phyloP scores from a whole-genome alignment of 768 basidiomycete species.

The Boletus rubropictus region DNA sequence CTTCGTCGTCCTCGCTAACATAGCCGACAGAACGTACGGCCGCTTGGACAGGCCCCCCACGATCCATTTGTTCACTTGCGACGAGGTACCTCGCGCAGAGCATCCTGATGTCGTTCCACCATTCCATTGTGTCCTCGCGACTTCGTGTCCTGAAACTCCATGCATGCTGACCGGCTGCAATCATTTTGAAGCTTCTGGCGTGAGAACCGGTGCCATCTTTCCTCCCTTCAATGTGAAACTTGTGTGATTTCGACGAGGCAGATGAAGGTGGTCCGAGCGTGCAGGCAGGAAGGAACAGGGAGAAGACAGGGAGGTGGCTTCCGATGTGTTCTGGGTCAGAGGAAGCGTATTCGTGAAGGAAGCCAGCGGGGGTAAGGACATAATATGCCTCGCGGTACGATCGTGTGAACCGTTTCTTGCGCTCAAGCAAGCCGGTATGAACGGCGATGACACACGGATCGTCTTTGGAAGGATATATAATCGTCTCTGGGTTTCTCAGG shows the following conservation, averaged over 20 bases:
- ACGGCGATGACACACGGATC: slow-evolving; percentile 82
- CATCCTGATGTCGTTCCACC: slow-evolving; percentile 98
- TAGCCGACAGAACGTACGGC: slow-evolving; percentile 90
- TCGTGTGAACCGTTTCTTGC: slow-evolving; percentile 93
- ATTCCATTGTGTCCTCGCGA: slow-evolving; percentile 98
- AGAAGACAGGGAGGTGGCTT: slow-evolving; percentile 64
- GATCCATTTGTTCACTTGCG: slow-evolving; percentile 88
- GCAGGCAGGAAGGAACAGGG: slow-evolving; percentile 89
- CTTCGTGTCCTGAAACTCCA: slow-evolving; percentile 89
- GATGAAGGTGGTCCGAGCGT: slow-evolving; percentile 89
- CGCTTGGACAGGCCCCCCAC: slow-evolving; percentile 86
- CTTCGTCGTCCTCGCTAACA: slow-evolving; percentile 69
- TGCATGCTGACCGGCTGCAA: slow-evolving; percentile 46
- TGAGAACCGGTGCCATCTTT: slow-evolving; percentile 71
- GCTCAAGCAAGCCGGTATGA: slow-evolving; percentile 85
- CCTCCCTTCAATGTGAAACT: slow-evolving; percentile 94
- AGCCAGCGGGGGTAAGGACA: slow-evolving; percentile 92
- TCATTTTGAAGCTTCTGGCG: slow-evolving; percentile 47
- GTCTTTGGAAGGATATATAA: slow-evolving; percentile 86
- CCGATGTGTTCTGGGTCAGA: slow-evolving; percentile 58
- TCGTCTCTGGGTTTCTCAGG: slow-evolving; percentile 66
- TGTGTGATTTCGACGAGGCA: slow-evolving; percentile 66
- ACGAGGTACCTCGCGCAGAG: slow-evolving; percentile 90
- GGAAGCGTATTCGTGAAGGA: slow-evolving; percentile 84
- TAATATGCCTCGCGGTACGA: slow-evolving; percentile 82